Percentiles rank a stretch among this genome's conserved stretches.
Conservation (phyloP, 148 eudicot species). For the Camellia granthamiana region DNA sequence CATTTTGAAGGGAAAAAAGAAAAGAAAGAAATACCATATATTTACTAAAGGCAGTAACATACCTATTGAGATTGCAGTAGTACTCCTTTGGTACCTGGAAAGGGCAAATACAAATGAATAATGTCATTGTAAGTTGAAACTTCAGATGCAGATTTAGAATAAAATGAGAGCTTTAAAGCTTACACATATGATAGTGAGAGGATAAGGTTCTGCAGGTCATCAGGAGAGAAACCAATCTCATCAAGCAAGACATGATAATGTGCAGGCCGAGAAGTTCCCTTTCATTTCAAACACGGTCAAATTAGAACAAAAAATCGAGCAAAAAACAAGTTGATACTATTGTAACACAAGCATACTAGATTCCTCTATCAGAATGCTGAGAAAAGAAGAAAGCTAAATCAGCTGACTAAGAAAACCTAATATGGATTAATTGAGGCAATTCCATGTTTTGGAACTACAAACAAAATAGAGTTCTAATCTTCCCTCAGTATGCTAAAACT, state of each 20-base stretch:
- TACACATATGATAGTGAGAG: conserved; percentile 90
- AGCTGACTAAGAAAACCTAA: background rate
- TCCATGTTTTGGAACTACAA: background rate
- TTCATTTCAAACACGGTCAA: background rate
- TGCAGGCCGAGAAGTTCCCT: conserved; percentile 93
- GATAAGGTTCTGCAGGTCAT: conserved; percentile 77
- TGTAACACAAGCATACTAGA: no score
- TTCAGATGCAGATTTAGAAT: background rate
- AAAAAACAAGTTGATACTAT: background rate
- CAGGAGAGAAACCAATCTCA: conserved; percentile 94
- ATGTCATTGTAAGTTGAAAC: conserved; percentile 3
- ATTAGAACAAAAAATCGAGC: no score
- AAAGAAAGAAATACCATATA: background rate
- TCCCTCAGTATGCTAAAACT: no score
- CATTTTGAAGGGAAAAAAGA: background rate
- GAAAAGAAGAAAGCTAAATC: background rate
- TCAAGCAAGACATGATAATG: conserved; percentile 95
- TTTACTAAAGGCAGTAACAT: background rate
- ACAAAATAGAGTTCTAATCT: background rate
- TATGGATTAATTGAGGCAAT: background rate
- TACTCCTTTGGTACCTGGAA: conserved; percentile 85
- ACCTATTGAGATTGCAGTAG: conserved; percentile 82
- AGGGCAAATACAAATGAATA: conserved; percentile 12
- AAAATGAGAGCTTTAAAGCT: conserved; percentile 24
- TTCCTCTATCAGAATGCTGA: no score